Evolutionary conservation across 352 stramenopile species (phyloP).

Genomic region (Phytophthora constricta): DNA sequence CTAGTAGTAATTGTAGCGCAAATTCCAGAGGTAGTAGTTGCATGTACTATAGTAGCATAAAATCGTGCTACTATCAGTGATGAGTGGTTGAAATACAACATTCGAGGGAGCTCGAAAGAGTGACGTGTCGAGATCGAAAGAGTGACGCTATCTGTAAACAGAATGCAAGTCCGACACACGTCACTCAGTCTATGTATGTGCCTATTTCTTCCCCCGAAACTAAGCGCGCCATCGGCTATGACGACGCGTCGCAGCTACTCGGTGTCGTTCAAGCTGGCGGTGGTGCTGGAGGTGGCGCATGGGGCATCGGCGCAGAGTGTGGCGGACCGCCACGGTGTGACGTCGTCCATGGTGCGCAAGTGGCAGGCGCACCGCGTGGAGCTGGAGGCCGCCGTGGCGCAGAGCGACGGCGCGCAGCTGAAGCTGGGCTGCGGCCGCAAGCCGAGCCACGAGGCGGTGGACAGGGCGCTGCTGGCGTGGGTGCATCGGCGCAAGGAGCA

Average conservation of each 20-base stretch:
- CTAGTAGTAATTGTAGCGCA: no score
- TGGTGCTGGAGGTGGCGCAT: slow-evolving; percentile 32
- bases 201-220: background rate
- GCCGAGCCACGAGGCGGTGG: slow-evolving; percentile 24
- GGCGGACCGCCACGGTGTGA: slow-evolving; percentile 31
- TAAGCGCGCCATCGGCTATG: slow-evolving; percentile 9
- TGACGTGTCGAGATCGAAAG: no score
- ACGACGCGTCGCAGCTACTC: slow-evolving; percentile 33
- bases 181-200: no score
- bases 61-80: no score
- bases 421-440: slow-evolving; percentile 38
- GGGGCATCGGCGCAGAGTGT: slow-evolving; percentile 14
- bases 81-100: no score
- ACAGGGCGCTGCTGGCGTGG: slow-evolving; percentile 34
- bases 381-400: slow-evolving; percentile 37
- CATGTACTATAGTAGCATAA: no score
- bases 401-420: slow-evolving; percentile 17
- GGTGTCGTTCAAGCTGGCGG: slow-evolving; percentile 37
- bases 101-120: no score
- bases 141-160: no score
- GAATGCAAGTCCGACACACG: no score
- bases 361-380: slow-evolving; percentile 28
- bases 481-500: slow-evolving; percentile 16
- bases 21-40: no score
- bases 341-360: slow-evolving; percentile 41